Percentiles rank a stretch among this genome's conserved stretches.
phyloP scores from a whole-genome alignment of 208 protist genomes.

The Acanthamoeba royreba region DNA sequence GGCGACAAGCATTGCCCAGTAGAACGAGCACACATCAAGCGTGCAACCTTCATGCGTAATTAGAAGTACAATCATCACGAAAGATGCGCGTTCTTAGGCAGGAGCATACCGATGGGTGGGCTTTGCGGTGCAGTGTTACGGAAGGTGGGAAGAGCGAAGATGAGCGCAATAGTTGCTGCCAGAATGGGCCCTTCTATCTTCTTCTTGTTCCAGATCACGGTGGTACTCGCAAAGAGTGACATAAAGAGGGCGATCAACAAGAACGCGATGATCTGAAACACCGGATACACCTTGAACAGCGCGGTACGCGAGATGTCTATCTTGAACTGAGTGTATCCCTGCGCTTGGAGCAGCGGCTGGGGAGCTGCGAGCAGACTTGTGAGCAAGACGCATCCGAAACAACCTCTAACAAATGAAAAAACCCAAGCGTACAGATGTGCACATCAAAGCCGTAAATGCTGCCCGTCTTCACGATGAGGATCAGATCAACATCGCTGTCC shows the following conservation, averaged over 20 bases:
- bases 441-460: background rate
- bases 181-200: background rate
- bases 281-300: background rate
- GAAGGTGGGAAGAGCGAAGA: background rate
- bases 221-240: background rate
- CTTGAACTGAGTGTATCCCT: background rate
- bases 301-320: background rate
- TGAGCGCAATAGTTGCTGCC: background rate
- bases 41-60: conserved; percentile 4
- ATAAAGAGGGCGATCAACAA: background rate
- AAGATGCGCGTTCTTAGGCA: background rate
- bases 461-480: background rate
- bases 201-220: background rate
- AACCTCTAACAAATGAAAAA: background rate
- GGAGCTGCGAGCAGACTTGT: background rate
- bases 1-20: background rate
- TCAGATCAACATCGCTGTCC: background rate
- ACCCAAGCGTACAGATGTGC: background rate
- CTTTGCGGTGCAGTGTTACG: conserved; percentile 21
- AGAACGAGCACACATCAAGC: conserved; percentile 10
- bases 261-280: background rate
- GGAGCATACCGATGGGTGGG: background rate
- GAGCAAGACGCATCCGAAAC: background rate
- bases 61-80: background rate
- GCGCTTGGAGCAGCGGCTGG: background rate